Base-by-base conservation (phyloP, 1,139 yeast species). In the Blastobotrys petasosporus region DNA sequence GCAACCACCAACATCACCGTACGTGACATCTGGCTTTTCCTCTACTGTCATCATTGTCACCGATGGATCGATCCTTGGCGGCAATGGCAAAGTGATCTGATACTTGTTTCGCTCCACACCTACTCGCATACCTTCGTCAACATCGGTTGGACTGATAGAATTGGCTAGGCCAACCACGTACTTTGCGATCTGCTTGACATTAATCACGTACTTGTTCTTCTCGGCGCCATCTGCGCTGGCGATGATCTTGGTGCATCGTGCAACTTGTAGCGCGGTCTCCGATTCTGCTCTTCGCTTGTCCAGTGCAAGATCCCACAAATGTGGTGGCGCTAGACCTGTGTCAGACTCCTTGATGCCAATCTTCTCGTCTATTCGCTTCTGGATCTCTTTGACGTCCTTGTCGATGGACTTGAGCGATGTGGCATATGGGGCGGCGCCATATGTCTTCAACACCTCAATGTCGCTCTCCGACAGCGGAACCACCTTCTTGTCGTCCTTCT, bases 31-130 rank as follows among this genome's bases (percentile, higher is more conserved):
- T 12, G 98, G 98, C 67, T 92, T 92, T 66, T 92, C 98, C 67
- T 92, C 98, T 44, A 92, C 98, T 1, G 97, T 90, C 98, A 92
- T 92, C 98, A 92, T 92, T n/a, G 98, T 92, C 45, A 92, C 98
- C 13, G 90, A 79, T 9, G 98, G 97, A 66, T 92, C 98, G 63
- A 92, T 92, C 63, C 95, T 76, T 45, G 99, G 98, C 17, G 98
- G 98, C 55, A 94, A 74, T 23, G 99, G 98, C 59, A 92, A 76
- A 73, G 88, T 95, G 63, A 92, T 92, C 66, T 90, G 95, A 69
- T 94, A 92, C 68, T 92, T 92, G 62, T 86, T 88, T 67, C 98
- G 81, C 66, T 92, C 98, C 51, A 92, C 98, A 61, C 98, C 99
- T 39, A 92, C 97, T 65, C 98, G 79, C 98, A 92, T 94, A 42